Base-by-base conservation (phyloP, 805 yeast species). In the Grigorovia yakushimaensis region DNA sequence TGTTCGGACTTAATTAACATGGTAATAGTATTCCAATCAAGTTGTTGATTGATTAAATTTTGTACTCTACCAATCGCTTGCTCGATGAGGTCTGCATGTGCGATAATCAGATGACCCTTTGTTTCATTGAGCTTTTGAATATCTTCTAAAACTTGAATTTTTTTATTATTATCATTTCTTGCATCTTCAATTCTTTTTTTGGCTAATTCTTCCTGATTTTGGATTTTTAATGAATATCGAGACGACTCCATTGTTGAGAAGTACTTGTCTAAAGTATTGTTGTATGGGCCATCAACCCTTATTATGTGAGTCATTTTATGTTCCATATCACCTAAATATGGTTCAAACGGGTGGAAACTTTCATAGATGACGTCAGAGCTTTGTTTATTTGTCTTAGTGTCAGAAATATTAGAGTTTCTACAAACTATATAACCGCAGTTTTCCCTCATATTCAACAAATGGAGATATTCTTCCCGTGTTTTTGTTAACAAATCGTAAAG, bases 11-110 rank as follows among this genome's bases (percentile, higher is more conserved):
- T 68, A 45, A 91, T 81, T 48, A 84, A 66, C 51, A 81, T 79
- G 60, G 84, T 96, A 51, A 89, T 89, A 50, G 87, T 83, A 40
- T 77, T 76, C 98, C 98, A 91, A 61, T 91, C 97, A 87, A 88
- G 86, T 52, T 86, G 89, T 59, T 86, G 93, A 47, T 82, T 81
- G 4, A 88, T 51, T 47, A 88, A 66, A 1, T 71, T 68, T 49
- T 81, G 83, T 4, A 91, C 84, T 2, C 84, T 81, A 7, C 60
- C 64, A 49, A 77, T 82, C 43, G 93, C 88, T 17, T 77, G 77
- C 44, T 84, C 93, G 5, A 89, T 88, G 22, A 77, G 54, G 23
- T 79, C 79, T 4, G 91, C 83, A 60, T 84, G 73, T 36, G 73
- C 68, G 51, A 85, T 82, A 24, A 91, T 80, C 4, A 84, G 68